Evolutionary conservation across 1,284 basidiomycete genomes (phyloP).

Genomic region (Rhodofomes roseus): DNA sequence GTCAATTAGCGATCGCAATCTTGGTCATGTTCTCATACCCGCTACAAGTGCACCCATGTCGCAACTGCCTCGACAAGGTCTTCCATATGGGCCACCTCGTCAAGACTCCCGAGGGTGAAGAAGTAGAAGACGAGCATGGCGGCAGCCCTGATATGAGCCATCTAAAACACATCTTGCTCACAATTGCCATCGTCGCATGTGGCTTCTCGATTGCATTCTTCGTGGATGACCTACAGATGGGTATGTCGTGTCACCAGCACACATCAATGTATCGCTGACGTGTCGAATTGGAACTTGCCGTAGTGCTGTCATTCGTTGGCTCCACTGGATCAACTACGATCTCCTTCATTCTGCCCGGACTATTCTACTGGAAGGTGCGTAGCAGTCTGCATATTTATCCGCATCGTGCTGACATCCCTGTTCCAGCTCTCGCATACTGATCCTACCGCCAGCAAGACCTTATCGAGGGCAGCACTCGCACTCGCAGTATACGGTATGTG

Average conservation of each 20-base stretch:
- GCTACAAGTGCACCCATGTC: conserved; percentile 89
- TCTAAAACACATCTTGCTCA: conserved; percentile 74
- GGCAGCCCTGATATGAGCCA: conserved; percentile 61
- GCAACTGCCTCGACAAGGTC: conserved; percentile 91
- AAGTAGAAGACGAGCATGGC: conserved; percentile 51
- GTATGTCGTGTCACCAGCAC: conserved; percentile 40
- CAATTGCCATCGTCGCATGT: conserved; percentile 63
- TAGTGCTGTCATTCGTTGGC: conserved; percentile 94
- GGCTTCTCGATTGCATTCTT: conserved; percentile 82
- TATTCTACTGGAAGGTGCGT: conserved; percentile 78
- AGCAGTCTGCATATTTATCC: conserved; percentile 7
- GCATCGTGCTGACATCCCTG: conserved; percentile 5
- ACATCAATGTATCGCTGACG: neutral
- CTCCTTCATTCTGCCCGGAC: conserved; percentile 93
- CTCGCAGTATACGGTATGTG: conserved; percentile 75
- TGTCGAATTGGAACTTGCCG: conserved; percentile 4
- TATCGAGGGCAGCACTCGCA: conserved; percentile 63
- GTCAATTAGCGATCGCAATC: conserved; percentile 90
- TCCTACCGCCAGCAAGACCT: conserved; percentile 46
- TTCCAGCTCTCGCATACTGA: conserved; percentile 70
- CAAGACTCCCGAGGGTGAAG: conserved; percentile 34
- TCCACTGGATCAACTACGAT: conserved; percentile 96
- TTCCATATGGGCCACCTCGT: conserved; percentile 46
- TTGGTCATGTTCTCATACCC: conserved; percentile 92
- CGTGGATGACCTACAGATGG: conserved; percentile 80